These are phyloP conservation scores for Penicillium paradoxum DNA, from an alignment of 495 filamentous ascomycete species.

Conservation along the genomic window DNA sequence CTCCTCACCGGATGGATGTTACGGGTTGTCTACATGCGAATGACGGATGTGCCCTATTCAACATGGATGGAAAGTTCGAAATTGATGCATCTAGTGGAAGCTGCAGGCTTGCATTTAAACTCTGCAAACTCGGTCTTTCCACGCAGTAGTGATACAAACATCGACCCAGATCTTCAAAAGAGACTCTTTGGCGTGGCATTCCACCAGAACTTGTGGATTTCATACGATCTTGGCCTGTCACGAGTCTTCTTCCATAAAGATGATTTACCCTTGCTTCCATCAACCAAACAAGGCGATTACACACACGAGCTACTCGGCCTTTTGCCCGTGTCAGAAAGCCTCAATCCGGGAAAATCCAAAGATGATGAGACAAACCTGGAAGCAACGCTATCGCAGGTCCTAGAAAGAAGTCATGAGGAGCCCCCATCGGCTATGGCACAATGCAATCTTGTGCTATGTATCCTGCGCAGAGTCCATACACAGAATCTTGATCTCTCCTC, in stretches of 20 bases:
- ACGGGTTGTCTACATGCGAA: constrained; percentile 42
- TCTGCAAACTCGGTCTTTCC: constrained; percentile 15
- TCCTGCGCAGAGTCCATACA: constrained; percentile 41
- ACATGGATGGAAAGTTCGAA: constrained; percentile 48
- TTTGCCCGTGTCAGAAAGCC: constrained; percentile 30
- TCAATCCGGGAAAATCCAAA: constrained; percentile 30
- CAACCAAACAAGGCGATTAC: constrained; percentile 24
- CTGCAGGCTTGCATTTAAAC: constrained; percentile 42
- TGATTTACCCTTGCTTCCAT: constrained; percentile 19
- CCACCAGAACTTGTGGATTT: constrained; percentile 43
- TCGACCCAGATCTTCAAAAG: constrained; percentile 30
- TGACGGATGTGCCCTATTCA: constrained; percentile 42
- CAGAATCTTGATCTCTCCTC: constrained; percentile 31
- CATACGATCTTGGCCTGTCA: constrained; percentile 48
- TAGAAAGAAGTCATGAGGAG: constrained; percentile 27
- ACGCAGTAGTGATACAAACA: constrained; percentile 2
- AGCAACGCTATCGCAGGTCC: constrained; percentile 14
- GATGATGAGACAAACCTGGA: constrained; percentile 28
- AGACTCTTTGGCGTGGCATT: constrained; percentile 39
- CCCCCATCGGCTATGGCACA: constrained; percentile 41
- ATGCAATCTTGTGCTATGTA: constrained; percentile 46
- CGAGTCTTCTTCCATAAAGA: constrained; percentile 31
- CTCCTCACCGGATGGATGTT: constrained; percentile 43
- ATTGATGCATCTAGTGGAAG: constrained; percentile 49
- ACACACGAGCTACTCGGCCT: constrained; percentile 36